phyloP scores from a whole-genome alignment of 2,329 filamentous ascomycete species.

The Colletotrichum camelliae region DNA sequence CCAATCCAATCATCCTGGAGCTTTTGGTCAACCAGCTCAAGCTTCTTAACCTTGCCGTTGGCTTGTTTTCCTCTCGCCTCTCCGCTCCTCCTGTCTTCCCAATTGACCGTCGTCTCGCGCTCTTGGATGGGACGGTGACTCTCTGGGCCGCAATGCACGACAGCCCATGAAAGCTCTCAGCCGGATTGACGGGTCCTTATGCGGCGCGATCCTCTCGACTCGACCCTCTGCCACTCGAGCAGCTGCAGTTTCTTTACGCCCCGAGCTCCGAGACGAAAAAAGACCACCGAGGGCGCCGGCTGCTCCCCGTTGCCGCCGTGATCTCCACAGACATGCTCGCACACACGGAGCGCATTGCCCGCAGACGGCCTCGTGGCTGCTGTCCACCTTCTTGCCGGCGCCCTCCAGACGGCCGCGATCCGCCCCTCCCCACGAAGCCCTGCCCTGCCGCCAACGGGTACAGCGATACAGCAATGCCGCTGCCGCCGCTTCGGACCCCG shows the following conservation, averaged over 20 bases:
- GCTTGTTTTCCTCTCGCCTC: background rate
- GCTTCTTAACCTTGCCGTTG: background rate
- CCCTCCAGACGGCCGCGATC: conserved; percentile 25
- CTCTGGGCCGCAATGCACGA: conserved; percentile 46
- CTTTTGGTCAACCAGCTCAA: conserved; percentile 9
- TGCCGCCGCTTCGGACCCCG: conserved; percentile 16
- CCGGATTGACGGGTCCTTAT: conserved; percentile 66
- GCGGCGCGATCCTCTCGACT: conserved; percentile 58
- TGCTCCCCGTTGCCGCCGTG: background rate
- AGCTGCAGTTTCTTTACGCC: conserved; percentile 9
- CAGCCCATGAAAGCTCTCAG: conserved; percentile 65
- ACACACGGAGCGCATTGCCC: conserved; percentile 27
- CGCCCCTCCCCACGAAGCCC: background rate
- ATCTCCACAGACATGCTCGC: background rate
- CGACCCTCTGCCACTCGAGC: conserved; percentile 36
- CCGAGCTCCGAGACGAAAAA: conserved; percentile 10
- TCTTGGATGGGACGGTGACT: conserved; percentile 18
- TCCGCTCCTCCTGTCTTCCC: background rate
- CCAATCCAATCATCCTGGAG: conserved; percentile 8
- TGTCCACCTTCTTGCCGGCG: conserved; percentile 43
- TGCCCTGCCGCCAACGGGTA: background rate
- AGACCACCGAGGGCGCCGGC: conserved; percentile 12
- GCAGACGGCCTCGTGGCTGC: conserved; percentile 43
- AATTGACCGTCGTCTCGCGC: background rate
- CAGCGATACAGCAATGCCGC: conserved; percentile 19